phyloP scores from a whole-genome alignment of 2,329 filamentous ascomycete species.

The Fusarium napiforme region DNA sequence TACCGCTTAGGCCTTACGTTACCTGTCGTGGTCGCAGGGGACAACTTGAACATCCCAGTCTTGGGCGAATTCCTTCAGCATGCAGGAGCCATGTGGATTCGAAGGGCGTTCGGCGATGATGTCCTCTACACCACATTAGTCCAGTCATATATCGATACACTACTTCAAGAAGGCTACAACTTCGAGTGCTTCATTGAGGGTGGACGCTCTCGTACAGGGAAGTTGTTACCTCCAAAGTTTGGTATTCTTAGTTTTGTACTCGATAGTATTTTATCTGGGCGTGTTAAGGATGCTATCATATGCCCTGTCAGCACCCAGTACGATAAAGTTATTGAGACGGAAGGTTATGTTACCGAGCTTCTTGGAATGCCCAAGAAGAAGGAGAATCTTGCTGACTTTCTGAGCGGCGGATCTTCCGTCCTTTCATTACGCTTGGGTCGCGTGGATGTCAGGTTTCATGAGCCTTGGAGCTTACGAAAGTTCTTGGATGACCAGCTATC shows the following conservation, averaged over 20 bases:
- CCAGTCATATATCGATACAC: slow-evolving; percentile 92
- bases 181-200: slow-evolving; percentile 98
- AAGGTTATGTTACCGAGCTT: slow-evolving; percentile 94
- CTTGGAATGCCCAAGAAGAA: slow-evolving; percentile 95
- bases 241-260: slow-evolving; percentile 92
- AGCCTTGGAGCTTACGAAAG: slow-evolving; percentile 89
- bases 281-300: slow-evolving; percentile 90
- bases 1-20: slow-evolving; percentile 90
- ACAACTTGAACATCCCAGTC: slow-evolving; percentile 94
- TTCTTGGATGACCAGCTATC: slow-evolving; percentile 84
- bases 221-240: slow-evolving; percentile 93
- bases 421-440: slow-evolving; percentile 88
- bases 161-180: slow-evolving; percentile 91
- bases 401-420: slow-evolving; percentile 86
- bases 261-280: slow-evolving; percentile 87
- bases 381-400: slow-evolving; percentile 89
- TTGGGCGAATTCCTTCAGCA: slow-evolving; percentile 92
- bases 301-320: slow-evolving; percentile 98
- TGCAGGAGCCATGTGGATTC: slow-evolving; percentile 97
- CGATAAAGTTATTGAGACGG: slow-evolving; percentile 98
- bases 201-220: slow-evolving; percentile 90
- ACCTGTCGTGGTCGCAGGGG: slow-evolving; percentile 92
- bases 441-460: slow-evolving; percentile 94
- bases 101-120: slow-evolving; percentile 91
- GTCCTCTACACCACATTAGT: slow-evolving; percentile 91